Conservation (phyloP, 2,329 filamentous ascomycete species). For the Anthostomella pinea region DNA sequence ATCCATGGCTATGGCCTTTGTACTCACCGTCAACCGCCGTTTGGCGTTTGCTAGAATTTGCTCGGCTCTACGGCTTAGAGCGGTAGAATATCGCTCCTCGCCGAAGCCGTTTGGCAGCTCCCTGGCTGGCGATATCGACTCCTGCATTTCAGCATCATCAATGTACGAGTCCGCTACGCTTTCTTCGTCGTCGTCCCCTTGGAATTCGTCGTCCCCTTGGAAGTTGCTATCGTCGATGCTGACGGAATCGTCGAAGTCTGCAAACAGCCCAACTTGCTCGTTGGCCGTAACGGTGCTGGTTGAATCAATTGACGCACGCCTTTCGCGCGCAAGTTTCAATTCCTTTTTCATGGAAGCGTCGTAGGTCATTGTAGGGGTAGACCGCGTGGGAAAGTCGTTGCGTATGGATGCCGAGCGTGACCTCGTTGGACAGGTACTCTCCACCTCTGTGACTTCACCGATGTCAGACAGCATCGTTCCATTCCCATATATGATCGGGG, state of each 20-base stretch:
- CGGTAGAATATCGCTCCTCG: slow-evolving; percentile 67
- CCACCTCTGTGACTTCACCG: slow-evolving; percentile 52
- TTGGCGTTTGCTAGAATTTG: slow-evolving; percentile 92
- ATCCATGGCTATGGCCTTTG: neutral
- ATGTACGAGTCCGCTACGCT: slow-evolving; percentile 58
- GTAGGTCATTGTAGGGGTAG: slow-evolving; percentile 29
- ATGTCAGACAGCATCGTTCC: slow-evolving; percentile 69
- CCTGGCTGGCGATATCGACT: slow-evolving; percentile 25
- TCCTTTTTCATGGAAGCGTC: slow-evolving; percentile 45
- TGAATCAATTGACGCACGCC: slow-evolving; percentile 57
- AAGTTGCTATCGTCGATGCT: slow-evolving; percentile 65
- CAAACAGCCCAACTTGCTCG: slow-evolving; percentile 48
- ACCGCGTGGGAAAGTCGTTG: slow-evolving; percentile 27
- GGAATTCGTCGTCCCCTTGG: slow-evolving; percentile 66
- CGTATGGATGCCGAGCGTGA: slow-evolving; percentile 34
- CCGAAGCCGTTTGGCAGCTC: slow-evolving; percentile 32
- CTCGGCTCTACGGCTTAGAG: slow-evolving; percentile 79
- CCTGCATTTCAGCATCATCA: slow-evolving; percentile 41
- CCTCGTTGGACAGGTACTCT: slow-evolving; percentile 44
- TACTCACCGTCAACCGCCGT: slow-evolving; percentile 74
- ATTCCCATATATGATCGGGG: slow-evolving; percentile 67
- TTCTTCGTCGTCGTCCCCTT: slow-evolving; percentile 65
- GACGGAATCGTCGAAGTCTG: slow-evolving; percentile 59
- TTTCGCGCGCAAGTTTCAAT: slow-evolving; percentile 41
- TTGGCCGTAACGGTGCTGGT: slow-evolving; percentile 58